phyloP scores from a whole-genome alignment of 106 monocot genomes.

The Ottelia alismoides region DNA sequence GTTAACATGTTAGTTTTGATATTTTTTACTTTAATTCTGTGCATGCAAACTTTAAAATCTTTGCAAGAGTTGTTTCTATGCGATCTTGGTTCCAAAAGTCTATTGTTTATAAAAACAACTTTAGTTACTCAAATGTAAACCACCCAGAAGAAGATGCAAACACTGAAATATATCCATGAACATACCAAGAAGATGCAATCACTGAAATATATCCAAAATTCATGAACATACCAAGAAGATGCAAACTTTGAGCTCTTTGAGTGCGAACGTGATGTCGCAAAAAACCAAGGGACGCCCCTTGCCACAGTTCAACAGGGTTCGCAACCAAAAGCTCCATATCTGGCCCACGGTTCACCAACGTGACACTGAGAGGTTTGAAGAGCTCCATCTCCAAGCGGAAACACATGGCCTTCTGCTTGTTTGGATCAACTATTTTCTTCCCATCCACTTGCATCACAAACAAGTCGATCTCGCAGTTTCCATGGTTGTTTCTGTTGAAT shows the following conservation, averaged over 20 bases:
- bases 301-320: conserved; percentile 72
- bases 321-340: conserved; percentile 70
- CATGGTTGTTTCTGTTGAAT: conserved; percentile 37
- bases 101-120: no score
- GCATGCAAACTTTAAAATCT: no score
- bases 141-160: no score
- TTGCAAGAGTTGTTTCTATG: no score
- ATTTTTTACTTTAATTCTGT: no score
- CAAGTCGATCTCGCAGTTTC: conserved; percentile 49
- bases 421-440: conserved; percentile 61
- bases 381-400: conserved; percentile 49
- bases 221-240: conserved; percentile 85
- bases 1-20: no score
- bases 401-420: conserved; percentile 51
- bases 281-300: conserved; percentile 77
- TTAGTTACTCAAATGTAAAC: no score
- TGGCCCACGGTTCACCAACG: conserved; percentile 48
- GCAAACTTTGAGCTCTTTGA: conserved; percentile 42
- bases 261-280: conserved; percentile 72
- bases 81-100: no score
- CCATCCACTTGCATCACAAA: conserved; percentile 76
- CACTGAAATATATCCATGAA: no score
- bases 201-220: no score
- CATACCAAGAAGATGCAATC: no score
- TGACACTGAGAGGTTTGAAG: conserved; percentile 41